phyloP scores from a whole-genome alignment of 2,329 filamentous ascomycete species.

The Amauroascus niger region DNA sequence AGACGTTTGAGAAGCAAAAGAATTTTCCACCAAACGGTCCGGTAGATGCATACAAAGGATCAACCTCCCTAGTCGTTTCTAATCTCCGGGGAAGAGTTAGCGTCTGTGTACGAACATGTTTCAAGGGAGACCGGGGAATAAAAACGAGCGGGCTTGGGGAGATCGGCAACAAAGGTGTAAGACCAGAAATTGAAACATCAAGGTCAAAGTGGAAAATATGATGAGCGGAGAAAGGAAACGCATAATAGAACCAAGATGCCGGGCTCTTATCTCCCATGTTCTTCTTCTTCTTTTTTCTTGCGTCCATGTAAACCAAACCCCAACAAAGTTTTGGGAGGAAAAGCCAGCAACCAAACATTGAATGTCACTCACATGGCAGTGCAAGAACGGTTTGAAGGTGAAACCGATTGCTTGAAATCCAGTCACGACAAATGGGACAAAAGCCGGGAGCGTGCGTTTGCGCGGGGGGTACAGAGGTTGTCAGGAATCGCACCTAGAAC shows the following conservation, averaged over 20 bases:
- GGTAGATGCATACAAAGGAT: conserved; percentile 3
- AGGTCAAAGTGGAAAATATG: background rate
- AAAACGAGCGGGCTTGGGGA: too few species aligned
- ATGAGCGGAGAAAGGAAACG: background rate
- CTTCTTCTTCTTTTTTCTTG: too few species aligned
- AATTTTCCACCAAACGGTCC: background rate
- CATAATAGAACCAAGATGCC: background rate
- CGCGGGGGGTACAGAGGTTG: background rate
- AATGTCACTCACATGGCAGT: conserved; percentile 9
- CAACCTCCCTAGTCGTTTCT: background rate
- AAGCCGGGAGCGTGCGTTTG: background rate
- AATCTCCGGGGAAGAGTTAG: background rate
- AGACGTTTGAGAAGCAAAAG: background rate
- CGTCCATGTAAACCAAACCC: background rate
- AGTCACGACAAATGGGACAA: background rate
- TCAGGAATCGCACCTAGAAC: background rate
- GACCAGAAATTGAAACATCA: background rate
- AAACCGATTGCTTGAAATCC: background rate
- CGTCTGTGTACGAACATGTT: background rate
- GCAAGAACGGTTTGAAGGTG: background rate
- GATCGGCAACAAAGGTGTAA: background rate
- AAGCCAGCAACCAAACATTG: background rate
- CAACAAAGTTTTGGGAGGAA: background rate
- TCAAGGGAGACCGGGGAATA: background rate
- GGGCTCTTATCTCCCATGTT: too few species aligned